Evolutionary conservation across 73 alveolate species (phyloP).

Genomic region (Durusdinium trenchii): DNA sequence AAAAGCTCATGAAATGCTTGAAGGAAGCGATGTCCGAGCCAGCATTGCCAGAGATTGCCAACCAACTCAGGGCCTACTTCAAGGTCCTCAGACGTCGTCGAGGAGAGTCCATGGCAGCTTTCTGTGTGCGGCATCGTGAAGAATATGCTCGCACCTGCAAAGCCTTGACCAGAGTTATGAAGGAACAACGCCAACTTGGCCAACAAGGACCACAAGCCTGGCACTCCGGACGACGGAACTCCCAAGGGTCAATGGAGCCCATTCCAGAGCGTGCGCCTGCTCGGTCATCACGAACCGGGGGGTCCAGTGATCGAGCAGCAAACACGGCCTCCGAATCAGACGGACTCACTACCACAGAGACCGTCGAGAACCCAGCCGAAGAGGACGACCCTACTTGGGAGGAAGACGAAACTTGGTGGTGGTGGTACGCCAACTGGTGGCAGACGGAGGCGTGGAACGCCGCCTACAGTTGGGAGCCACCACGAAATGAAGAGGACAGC

Average conservation of each 20-base stretch:
- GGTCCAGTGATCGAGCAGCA: neutral
- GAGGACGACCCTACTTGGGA: neutral
- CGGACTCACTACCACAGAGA: neutral
- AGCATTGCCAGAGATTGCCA: conserved; percentile 17
- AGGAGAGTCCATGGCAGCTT: conserved; percentile 21
- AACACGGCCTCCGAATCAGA: neutral
- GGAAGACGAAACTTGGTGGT: neutral
- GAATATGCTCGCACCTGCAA: conserved; percentile 9
- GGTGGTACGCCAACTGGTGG: neutral
- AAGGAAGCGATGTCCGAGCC: conserved; percentile 27
- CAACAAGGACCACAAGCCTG: neutral
- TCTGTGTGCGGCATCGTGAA: conserved; percentile 20
- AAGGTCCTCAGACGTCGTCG: neutral
- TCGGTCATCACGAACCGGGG: neutral
- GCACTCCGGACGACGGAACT: neutral
- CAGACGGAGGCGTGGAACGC: no score
- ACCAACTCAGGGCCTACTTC: conserved; percentile 6
- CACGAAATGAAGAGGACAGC: neutral
- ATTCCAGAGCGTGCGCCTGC: neutral
- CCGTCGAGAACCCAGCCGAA: neutral
- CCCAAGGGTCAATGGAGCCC: neutral
- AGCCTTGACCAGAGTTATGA: conserved; percentile 17
- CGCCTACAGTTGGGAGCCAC: neutral
- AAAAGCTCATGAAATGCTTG: neutral
- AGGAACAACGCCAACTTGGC: neutral